phyloP scores from a whole-genome alignment of 2,329 filamentous ascomycete species.

The Pseudogymnoascus sp. region DNA sequence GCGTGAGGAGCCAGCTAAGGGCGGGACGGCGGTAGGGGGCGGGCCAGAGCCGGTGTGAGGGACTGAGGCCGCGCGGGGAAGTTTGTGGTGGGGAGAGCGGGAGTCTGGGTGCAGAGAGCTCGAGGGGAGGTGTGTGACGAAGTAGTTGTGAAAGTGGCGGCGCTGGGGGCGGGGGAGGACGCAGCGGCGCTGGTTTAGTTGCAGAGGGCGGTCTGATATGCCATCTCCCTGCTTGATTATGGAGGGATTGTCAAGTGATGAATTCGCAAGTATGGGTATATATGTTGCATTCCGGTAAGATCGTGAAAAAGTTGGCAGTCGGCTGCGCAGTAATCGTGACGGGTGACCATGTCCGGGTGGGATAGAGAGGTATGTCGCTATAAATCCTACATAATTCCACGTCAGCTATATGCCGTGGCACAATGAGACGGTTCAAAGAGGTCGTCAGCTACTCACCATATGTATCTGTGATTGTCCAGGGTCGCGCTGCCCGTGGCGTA shows the following conservation, averaged over 20 bases:
- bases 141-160: conserved; percentile 78
- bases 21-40: conserved; percentile 50
- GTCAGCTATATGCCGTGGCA: not conserved
- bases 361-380: not conserved
- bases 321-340: not conserved
- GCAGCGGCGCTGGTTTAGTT: not conserved
- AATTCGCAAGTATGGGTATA: conserved; percentile 7
- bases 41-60: conserved; percentile 58
- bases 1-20: conserved; percentile 51
- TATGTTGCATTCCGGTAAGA: not conserved
- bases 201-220: not conserved
- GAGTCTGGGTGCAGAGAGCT: conserved; percentile 89
- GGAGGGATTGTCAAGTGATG: not conserved
- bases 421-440: not conserved
- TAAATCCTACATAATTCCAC: not conserved
- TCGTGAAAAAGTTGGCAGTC: conserved; percentile 4
- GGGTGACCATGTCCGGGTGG: not conserved
- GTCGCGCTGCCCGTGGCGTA: not conserved
- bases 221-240: not conserved
- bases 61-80: conserved; percentile 75
- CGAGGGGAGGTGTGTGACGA: conserved; percentile 89
- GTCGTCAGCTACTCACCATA: not conserved
- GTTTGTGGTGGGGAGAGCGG: conserved; percentile 66
- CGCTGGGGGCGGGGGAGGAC: conserved; percentile 9
- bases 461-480: conserved; percentile 6